These are phyloP conservation scores for Gracilaria domingensis DNA, from an alignment of 23 red algal genomes.

Conservation along the genomic window DNA sequence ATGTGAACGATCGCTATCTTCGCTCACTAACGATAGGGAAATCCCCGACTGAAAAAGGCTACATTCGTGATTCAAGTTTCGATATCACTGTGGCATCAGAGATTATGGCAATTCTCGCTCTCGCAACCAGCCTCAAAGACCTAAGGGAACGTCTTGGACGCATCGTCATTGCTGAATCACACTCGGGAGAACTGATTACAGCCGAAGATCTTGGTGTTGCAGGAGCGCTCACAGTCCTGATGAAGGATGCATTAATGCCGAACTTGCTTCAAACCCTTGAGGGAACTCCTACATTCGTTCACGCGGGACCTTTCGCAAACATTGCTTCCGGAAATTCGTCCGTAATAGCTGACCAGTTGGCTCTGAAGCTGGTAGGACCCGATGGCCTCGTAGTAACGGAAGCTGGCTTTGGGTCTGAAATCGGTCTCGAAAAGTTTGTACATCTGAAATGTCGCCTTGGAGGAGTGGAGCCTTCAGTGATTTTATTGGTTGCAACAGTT, in stretches of 20 bases:
- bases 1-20: conserved; percentile 96
- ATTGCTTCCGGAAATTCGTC: conserved; percentile 98
- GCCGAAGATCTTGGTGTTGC: conserved; percentile 98
- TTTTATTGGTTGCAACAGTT: conserved; percentile 93
- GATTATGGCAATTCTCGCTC: conserved; percentile 98
- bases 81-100: conserved; percentile 98
- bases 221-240: conserved; percentile 95
- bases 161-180: conserved; percentile 87
- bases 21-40: conserved; percentile 80
- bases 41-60: conserved; percentile 80
- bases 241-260: conserved; percentile 97
- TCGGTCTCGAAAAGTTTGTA: conserved; percentile 96
- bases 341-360: conserved; percentile 94
- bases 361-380: conserved; percentile 91
- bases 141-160: conserved; percentile 86
- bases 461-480: conserved; percentile 73
- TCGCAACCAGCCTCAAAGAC: conserved; percentile 86
- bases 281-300: conserved; percentile 96
- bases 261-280: conserved; percentile 98
- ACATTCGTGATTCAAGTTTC: conserved; percentile 80
- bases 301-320: conserved; percentile 99
- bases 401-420: conserved; percentile 98
- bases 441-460: conserved; percentile 93
- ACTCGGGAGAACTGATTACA: conserved; percentile 77
- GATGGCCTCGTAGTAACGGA: conserved; percentile 97